These are phyloP conservation scores for Yarrowia sp. DNA, from an alignment of 805 yeast genomes.

Conservation along the genomic window DNA sequence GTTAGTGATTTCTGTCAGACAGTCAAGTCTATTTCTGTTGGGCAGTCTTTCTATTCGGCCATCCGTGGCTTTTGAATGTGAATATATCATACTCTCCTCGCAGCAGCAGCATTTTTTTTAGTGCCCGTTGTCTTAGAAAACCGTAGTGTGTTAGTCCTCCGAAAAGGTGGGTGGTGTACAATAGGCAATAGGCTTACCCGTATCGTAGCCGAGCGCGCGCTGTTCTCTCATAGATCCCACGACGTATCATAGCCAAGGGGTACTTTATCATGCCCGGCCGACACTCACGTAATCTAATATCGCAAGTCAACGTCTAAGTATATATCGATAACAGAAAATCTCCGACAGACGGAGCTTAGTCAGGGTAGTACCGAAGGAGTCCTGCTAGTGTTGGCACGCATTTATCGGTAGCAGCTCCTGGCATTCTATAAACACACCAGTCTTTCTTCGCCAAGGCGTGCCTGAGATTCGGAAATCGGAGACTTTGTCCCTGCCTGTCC, in stretches of 20 bases:
- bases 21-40: neutral
- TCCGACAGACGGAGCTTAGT: conserved; percentile 7
- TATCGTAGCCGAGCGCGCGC: neutral
- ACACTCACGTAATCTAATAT: conserved; percentile 2
- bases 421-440: no score
- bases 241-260: neutral
- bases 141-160: conserved; percentile 1
- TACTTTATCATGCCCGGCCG: neutral
- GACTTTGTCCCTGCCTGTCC: conserved; percentile 10
- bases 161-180: neutral
- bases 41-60: neutral
- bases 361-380: neutral
- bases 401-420: no score
- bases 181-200: neutral
- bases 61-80: conserved; percentile 12
- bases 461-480: neutral
- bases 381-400: no score
- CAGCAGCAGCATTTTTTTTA: neutral
- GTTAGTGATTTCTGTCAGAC: neutral
- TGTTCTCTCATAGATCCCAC: neutral
- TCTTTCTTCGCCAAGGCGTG: neutral
- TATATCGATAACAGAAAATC: neutral
- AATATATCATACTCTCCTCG: conserved; percentile 8
- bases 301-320: neutral
- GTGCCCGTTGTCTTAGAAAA: conserved; percentile 6